A percentile compares a stretch with the other conserved stretches of the same genome.
Evolutionary conservation across 2,329 filamentous ascomycete species (phyloP).

Genomic region (Aspergillus novoparasiticus): DNA sequence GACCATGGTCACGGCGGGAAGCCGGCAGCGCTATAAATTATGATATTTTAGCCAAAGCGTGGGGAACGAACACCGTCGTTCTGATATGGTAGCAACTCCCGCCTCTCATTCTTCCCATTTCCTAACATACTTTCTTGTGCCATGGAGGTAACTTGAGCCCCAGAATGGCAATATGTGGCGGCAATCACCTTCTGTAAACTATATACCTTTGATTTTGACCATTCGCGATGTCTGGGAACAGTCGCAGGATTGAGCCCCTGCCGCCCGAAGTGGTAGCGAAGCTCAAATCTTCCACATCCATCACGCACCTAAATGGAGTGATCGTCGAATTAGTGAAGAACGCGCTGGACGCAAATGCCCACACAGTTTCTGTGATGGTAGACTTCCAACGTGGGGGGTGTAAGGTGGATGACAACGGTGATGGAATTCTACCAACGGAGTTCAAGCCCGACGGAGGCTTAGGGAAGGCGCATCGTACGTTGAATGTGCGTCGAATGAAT

Average conservation of each 20-base stretch:
- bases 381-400: slow-evolving; percentile 78
- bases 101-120: not conserved
- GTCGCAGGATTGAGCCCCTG: slow-evolving; percentile 63
- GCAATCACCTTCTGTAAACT: not conserved
- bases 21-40: not conserved
- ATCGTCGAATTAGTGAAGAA: slow-evolving; percentile 77
- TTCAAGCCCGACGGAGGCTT: slow-evolving; percentile 72
- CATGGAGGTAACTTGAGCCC: not conserved
- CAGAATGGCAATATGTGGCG: not conserved
- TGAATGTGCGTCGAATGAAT: not conserved
- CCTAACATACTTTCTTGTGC: not conserved
- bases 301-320: slow-evolving; percentile 73
- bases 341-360: slow-evolving; percentile 76
- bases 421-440: slow-evolving; percentile 72
- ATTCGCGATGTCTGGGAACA: slow-evolving; percentile 27
- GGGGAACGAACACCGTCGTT: not conserved
- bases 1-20: not conserved
- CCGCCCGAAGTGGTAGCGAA: slow-evolving; percentile 72
- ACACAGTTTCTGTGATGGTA: slow-evolving; percentile 68
- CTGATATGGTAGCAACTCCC: not conserved
- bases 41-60: not conserved
- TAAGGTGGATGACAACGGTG: slow-evolving; percentile 79
- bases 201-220: not conserved
- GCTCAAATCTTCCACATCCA: slow-evolving; percentile 80
- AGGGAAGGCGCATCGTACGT: slow-evolving; percentile 69